Evolutionary conservation across 768 basidiomycete genomes (phyloP).

Genomic region (Clitopilus hobsonii): DNA sequence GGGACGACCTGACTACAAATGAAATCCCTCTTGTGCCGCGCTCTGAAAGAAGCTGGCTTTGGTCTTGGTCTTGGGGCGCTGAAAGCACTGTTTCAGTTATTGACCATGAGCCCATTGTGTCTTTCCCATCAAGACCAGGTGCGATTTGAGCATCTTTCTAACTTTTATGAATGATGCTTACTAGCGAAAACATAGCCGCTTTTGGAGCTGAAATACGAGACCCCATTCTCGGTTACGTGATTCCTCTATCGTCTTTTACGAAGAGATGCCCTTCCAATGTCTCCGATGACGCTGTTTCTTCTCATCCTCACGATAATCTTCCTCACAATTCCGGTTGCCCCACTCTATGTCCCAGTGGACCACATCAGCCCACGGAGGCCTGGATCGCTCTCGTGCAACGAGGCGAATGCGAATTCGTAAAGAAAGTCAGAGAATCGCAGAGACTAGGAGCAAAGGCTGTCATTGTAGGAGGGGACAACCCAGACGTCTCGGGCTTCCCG

Average conservation of each 20-base stretch:
- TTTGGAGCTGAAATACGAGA: conserved; percentile 74
- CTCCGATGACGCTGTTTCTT: conserved; percentile 4
- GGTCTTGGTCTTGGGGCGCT: conserved; percentile 67
- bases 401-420: conserved; percentile 86
- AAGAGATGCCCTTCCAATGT: conserved; percentile 38
- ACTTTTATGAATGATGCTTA: background rate
- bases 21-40: conserved; percentile 20
- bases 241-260: conserved; percentile 65
- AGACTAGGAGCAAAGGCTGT: conserved; percentile 79
- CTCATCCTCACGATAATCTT: background rate
- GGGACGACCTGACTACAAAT: background rate
- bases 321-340: conserved; percentile 61
- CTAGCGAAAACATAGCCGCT: conserved; percentile 36
- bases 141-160: background rate
- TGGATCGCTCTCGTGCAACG: conserved; percentile 93
- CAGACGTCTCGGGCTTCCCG: conserved; percentile 58
- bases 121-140: conserved; percentile 67
- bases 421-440: conserved; percentile 76
- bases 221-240: conserved; percentile 65
- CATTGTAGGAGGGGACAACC: conserved; percentile 85
- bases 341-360: conserved; percentile 52
- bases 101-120: conserved; percentile 66
- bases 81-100: conserved; percentile 73
- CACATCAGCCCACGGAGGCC: conserved; percentile 57
- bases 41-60: conserved; percentile 52